Conservation (phyloP, 2,329 filamentous ascomycete species). For the Aspergillus pseudotamarii region DNA sequence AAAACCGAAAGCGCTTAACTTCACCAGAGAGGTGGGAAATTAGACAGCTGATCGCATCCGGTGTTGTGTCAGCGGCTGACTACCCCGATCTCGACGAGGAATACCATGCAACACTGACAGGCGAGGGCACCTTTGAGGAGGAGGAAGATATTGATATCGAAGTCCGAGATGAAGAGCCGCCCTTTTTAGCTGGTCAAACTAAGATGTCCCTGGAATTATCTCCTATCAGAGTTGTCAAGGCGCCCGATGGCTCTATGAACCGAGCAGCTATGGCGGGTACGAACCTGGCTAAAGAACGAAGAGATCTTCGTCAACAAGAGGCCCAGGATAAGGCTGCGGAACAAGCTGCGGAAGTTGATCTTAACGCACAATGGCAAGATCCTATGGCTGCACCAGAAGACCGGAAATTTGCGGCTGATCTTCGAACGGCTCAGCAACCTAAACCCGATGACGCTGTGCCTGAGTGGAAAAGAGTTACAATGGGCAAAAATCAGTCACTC, state of each 20-base stretch:
- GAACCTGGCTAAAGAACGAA: constrained; percentile 81
- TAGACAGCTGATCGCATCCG: constrained; percentile 91
- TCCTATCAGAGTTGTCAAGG: constrained; percentile 94
- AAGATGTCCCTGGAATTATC: constrained; percentile 94
- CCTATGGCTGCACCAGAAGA: constrained; percentile 88
- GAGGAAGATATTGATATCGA: constrained; percentile 98
- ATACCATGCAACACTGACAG: constrained; percentile 82
- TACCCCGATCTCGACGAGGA: constrained; percentile 95
- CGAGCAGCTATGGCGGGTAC: constrained; percentile 94
- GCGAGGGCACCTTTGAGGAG: constrained; percentile 84
- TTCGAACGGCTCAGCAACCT: constrained; percentile 67
- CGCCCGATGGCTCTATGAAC: constrained; percentile 97
- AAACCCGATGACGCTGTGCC: constrained; percentile 71
- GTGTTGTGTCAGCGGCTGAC: constrained; percentile 87
- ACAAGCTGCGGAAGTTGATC: constrained; percentile 74
- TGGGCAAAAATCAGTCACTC: constrained; percentile 75
- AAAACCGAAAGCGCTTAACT: constrained; percentile 87
- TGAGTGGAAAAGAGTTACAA: constrained; percentile 88
- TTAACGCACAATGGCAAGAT: constrained; percentile 93
- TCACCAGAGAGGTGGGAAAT: constrained; percentile 98
- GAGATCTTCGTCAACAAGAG: constrained; percentile 87
- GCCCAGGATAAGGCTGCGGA: constrained; percentile 76
- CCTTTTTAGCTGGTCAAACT: constrained; percentile 92
- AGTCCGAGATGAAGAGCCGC: constrained; percentile 92
- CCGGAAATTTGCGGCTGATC: constrained; percentile 84